These are phyloP conservation scores for Beauveria sp. DNA, from an alignment of 2,329 filamentous ascomycete species.

Conservation along the genomic window DNA sequence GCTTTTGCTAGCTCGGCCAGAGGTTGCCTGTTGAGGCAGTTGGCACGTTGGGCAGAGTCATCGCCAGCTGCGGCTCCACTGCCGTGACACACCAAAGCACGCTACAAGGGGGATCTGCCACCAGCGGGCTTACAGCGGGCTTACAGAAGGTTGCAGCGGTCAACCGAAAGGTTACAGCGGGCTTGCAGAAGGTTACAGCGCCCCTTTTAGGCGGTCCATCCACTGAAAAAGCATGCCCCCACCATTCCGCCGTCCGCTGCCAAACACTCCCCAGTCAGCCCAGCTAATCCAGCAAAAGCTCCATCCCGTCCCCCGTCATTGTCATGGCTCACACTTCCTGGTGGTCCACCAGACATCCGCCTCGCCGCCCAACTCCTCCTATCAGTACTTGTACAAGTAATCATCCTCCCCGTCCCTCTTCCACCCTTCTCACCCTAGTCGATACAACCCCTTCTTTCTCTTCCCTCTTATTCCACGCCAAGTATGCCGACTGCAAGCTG, in stretches of 20 bases:
- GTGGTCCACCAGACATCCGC: neutral
- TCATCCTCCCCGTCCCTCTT: neutral
- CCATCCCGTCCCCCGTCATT: neutral
- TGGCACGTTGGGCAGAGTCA: neutral
- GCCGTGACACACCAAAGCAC: neutral
- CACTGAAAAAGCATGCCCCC: neutral
- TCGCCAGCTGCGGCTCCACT: neutral
- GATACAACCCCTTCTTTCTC: neutral
- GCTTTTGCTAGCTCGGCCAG: neutral
- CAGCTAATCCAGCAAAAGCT: neutral
- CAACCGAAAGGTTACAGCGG: neutral
- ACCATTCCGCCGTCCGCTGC: neutral
- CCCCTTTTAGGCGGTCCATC: neutral
- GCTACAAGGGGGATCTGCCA: neutral
- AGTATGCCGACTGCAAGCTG: constrained; percentile 14
- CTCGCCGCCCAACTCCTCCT: neutral
- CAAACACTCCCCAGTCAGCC: neutral
- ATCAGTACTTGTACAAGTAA: constrained; percentile 1
- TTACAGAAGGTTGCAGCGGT: neutral
- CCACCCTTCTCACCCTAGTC: neutral
- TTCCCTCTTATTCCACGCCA: neutral
- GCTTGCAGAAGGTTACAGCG: neutral
- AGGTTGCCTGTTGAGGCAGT: constrained; percentile 4
- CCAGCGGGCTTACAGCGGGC: neutral
- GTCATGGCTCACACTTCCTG: constrained; percentile 1